phyloP scores from a whole-genome alignment of 2,329 filamentous ascomycete species.

The Trichoderma breve region DNA sequence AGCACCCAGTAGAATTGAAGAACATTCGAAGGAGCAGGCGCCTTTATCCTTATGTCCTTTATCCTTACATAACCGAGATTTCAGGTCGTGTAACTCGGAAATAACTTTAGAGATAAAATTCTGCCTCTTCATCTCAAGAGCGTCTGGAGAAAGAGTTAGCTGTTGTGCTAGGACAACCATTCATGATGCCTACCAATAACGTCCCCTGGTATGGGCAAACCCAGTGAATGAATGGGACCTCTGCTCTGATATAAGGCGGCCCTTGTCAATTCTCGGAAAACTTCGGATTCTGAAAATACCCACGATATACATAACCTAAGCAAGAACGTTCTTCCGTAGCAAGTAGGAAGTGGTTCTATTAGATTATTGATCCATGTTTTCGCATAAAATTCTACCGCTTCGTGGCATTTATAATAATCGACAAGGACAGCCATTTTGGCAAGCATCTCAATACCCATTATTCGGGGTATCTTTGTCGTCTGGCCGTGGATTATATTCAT shows the following conservation, averaged over 20 bases:
- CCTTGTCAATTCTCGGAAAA: background rate
- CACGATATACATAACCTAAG: background rate
- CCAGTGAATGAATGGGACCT: background rate
- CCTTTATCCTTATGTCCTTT: no score
- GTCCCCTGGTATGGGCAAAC: background rate
- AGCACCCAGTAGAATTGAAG: background rate
- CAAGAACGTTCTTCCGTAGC: background rate
- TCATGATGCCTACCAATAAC: background rate
- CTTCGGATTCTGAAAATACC: background rate
- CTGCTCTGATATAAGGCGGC: background rate
- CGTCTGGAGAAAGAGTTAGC: background rate
- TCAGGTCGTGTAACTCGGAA: background rate
- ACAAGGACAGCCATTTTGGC: conserved; percentile 44
- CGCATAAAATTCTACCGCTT: conserved; percentile 41
- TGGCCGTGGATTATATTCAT: conserved; percentile 46
- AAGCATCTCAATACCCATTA: conserved; percentile 39
- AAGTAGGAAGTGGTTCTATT: background rate
- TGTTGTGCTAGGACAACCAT: background rate
- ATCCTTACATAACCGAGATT: background rate
- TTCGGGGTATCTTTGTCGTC: conserved; percentile 37
- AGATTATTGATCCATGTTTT: background rate
- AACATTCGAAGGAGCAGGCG: background rate
- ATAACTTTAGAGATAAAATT: background rate
- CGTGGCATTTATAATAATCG: conserved; percentile 42
- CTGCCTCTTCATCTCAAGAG: background rate